Base-by-base conservation (phyloP, 2,329 filamentous ascomycete genomes). In the Cladosporium sp. region DNA sequence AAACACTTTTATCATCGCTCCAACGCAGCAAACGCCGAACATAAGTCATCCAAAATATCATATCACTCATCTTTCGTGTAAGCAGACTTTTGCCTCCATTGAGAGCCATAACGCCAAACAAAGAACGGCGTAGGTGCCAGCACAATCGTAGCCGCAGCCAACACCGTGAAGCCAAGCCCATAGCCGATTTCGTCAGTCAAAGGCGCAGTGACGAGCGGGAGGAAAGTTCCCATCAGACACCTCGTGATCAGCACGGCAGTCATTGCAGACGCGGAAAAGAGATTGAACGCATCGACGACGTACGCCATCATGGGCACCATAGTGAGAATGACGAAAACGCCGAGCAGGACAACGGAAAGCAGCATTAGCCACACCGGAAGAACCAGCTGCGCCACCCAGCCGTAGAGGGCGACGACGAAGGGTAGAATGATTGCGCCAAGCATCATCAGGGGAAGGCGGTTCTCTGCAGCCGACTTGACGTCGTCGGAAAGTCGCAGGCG, bases 401-500 rank as follows among this genome's bases (percentile, higher is more conserved):
- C 80, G 58, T 83, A 84, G 61, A 77, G 74, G 56, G 81, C 79
- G 1, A 83, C 64, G 0, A 78, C 77, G 0, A 72, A 57, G 0
- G 80, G 79, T 0, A 78, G 70, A 2, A 83, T 54, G 0, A 83
- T 41, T 0, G 76, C 75, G 0, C 77, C 78, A 0, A 77, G 68
- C 9, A 81, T 61, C 66, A 82, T 77, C 2, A 84, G 69, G 0
- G 82, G 82, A 0, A 84, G 70, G n/a, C 84, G 79, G 59, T 79
- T 82, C 58, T 87, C 84, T 0, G 84, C 83, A 14, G 64, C 67
- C 9, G 57, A 54, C 3, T 40, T 33, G 10, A 11, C 54, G 18
- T 28, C 56, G 51, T 46, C 58, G 65, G 59, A 34, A 62, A 40
- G 54, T 61, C 53, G 67, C 61, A 65, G 54, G 42, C 51, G 54